These are phyloP conservation scores for Sugiyamaella floridensis DNA, from an alignment of 805 yeast species.

Conservation along the genomic window DNA sequence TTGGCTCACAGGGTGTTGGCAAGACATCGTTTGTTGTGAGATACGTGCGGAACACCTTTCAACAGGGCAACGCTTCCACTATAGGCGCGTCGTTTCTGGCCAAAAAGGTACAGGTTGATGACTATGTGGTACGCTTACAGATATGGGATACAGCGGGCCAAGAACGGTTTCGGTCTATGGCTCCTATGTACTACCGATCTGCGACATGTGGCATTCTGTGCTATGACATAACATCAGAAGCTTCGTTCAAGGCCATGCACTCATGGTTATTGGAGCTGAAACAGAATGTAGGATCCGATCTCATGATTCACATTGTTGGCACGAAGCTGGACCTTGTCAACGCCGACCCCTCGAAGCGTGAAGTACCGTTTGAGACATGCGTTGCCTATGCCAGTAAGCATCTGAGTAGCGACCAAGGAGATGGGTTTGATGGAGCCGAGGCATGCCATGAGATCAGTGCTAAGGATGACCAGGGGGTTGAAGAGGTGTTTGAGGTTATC, in stretches of 20 bases:
- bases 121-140: slow-evolving; percentile 38
- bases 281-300: slow-evolving; percentile 24
- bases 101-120: slow-evolving; percentile 30
- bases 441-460: slow-evolving; percentile 32
- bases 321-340: slow-evolving; percentile 30
- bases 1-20: slow-evolving; percentile 34
- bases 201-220: slow-evolving; percentile 33
- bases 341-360: slow-evolving; percentile 28
- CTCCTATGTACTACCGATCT: slow-evolving; percentile 36
- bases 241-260: slow-evolving; percentile 31
- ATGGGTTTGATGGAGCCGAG: slow-evolving; percentile 21
- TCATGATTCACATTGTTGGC: slow-evolving; percentile 31
- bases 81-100: slow-evolving; percentile 33
- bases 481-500: slow-evolving; percentile 30
- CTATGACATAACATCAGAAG: slow-evolving; percentile 31
- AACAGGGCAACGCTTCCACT: slow-evolving; percentile 30
- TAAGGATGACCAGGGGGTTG: slow-evolving; percentile 31
- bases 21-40: slow-evolving; percentile 32
- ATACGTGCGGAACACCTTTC: slow-evolving; percentile 31
- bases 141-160: slow-evolving; percentile 98
- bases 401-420: slow-evolving; percentile 17
- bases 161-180: slow-evolving; percentile 89
- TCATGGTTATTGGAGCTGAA: slow-evolving; percentile 31
- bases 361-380: slow-evolving; percentile 31
- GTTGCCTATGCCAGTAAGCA: slow-evolving; percentile 26